Conservation (phyloP, 2,329 filamentous ascomycete genomes). For the Chrysoporthe austroafricana region DNA sequence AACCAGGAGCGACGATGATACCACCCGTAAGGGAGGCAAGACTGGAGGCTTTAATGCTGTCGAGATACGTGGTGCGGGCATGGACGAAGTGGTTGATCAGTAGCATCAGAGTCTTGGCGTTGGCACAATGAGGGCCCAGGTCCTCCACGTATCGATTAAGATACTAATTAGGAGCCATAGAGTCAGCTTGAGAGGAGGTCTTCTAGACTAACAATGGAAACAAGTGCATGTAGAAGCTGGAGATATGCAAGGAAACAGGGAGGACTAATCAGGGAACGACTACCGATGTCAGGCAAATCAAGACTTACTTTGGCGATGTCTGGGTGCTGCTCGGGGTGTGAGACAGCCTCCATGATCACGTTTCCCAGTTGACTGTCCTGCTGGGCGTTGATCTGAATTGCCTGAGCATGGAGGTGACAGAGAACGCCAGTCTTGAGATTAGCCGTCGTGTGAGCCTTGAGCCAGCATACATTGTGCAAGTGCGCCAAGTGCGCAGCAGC, state of each 20-base stretch:
- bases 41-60: background rate
- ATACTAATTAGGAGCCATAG: background rate
- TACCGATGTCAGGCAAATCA: background rate
- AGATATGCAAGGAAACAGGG: background rate
- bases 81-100: background rate
- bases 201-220: no score
- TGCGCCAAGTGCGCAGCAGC: background rate
- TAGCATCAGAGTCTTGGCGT: background rate
- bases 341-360: background rate
- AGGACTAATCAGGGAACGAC: background rate
- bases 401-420: background rate
- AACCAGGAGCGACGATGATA: background rate
- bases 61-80: background rate
- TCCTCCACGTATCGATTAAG: background rate
- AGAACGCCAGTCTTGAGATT: background rate
- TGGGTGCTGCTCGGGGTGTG: background rate
- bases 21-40: background rate
- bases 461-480: background rate
- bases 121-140: background rate
- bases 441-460: background rate
- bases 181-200: background rate
- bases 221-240: no score
- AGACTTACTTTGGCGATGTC: background rate
- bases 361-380: background rate
- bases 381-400: background rate